Evolutionary conservation across 1,284 basidiomycete genomes (phyloP), one percentile per base, ranked within the genome.

Genomic region (Inonotus hispidus): DNA sequence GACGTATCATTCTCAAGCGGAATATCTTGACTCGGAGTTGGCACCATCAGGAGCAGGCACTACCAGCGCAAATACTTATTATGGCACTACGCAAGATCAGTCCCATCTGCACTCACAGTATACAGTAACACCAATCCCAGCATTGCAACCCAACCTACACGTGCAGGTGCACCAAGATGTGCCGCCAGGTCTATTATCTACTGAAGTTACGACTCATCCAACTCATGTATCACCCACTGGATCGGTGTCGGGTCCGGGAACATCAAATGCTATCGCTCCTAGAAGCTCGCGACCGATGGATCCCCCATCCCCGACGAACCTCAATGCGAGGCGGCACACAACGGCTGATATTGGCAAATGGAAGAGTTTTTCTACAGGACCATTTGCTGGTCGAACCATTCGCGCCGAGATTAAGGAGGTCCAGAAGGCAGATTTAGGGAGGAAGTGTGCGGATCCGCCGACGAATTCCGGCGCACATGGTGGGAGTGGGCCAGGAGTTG

Each of bases 401-500:
- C 81, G 86, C 57, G 82, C 82, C 65, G 78, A 84, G 70, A 73
- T 87, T 49, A 66, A 73, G 56, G 85, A 88, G 71, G 71, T 87
- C 6, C 84, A 87, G 69, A 83, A 84, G 62, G 85, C 84, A 16
- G 76, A 85, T 69, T 71, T 87, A 39, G 84, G 85, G 16, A 74
- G 84, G 73, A 87, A 87, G 84, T 87, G 69, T 68, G 74, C 63
- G 2, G 63, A 64, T 58, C 63, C 63, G 21, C 63, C 63, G 14
- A 63, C 58, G 32, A 16, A 16, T 43, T 43, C 41, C 41, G 21
- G 43, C 41, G 50, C 49, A 3, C 50, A 52, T 52, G 50, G 50
- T 16, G 50, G 27, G 4, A 27, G 32, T 52, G 50, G 50, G 7
- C 7, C 21, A 16, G 32, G 32, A 7, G 29, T 10, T 10, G 49